These are phyloP conservation scores for Hemileccinum impolitum DNA, from an alignment of 768 basidiomycete species.

Conservation along the genomic window DNA sequence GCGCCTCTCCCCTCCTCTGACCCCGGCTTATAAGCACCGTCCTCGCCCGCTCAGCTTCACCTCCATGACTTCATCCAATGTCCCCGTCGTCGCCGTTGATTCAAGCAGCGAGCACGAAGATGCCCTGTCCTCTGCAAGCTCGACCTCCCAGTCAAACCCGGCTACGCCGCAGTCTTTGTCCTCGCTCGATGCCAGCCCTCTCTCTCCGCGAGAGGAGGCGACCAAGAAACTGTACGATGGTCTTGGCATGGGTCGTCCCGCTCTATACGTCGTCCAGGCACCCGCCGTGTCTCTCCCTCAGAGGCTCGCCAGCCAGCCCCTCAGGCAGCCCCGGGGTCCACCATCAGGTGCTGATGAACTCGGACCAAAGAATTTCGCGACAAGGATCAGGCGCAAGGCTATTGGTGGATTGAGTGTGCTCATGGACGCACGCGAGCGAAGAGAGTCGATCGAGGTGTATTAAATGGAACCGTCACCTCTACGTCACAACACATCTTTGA, in stretches of 20 bases:
- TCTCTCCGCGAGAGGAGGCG: slow-evolving; percentile 85
- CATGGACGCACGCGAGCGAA: slow-evolving; percentile 77
- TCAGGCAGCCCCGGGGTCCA: slow-evolving; percentile 85
- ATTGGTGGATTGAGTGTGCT: slow-evolving; percentile 77
- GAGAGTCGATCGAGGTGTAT: slow-evolving; percentile 70
- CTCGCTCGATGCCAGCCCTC: slow-evolving; percentile 48
- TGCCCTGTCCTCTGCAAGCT: slow-evolving; percentile 55
- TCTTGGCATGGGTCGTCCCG: slow-evolving; percentile 76
- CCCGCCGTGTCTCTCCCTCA: slow-evolving; percentile 34
- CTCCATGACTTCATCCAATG: slow-evolving; percentile 40
- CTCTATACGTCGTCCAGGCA: slow-evolving; percentile 31
- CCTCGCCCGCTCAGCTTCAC: slow-evolving; percentile 69
- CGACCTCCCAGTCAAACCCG: slow-evolving; percentile 64
- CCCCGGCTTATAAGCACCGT: slow-evolving; percentile 41
- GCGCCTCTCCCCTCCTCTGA: slow-evolving; percentile 45
- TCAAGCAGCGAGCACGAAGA: slow-evolving; percentile 54
- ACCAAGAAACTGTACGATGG: slow-evolving; percentile 87
- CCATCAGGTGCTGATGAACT: slow-evolving; percentile 85
- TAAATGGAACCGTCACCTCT: slow-evolving; percentile 33
- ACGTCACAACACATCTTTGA: slow-evolving; percentile 9
- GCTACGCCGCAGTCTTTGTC: slow-evolving; percentile 72
- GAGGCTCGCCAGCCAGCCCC: slow-evolving; percentile 66
- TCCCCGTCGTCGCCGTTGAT: slow-evolving; percentile 56
- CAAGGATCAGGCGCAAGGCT: slow-evolving; percentile 79
- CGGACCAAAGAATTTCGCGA: slow-evolving; percentile 85